A percentile compares a stretch with the other conserved stretches of the same genome.
Conservation (phyloP, 2,329 filamentous ascomycete genomes). For the Gnomoniopsis sp. region DNA sequence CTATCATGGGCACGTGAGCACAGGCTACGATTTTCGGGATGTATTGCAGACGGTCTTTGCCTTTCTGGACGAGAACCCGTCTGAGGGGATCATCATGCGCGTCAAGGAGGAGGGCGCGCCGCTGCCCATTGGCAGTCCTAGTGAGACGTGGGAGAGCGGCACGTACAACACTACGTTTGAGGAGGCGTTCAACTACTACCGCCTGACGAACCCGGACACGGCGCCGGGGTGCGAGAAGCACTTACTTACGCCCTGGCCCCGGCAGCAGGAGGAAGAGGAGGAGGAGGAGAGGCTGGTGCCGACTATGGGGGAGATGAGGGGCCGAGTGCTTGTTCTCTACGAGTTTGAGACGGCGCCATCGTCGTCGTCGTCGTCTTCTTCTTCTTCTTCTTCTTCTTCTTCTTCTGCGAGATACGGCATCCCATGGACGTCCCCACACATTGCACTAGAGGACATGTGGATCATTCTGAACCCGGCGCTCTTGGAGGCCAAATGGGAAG, state of each 20-base stretch:
- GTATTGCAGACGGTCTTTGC: conserved; percentile 40
- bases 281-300: conserved; percentile 31
- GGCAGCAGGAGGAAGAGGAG: too few relatives aligned
- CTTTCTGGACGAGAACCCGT: conserved; percentile 44
- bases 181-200: conserved; percentile 41
- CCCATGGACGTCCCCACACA: conserved; percentile 40
- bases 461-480: conserved; percentile 39
- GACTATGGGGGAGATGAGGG: conserved; percentile 41
- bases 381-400: too few relatives aligned
- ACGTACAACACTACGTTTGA: conserved; percentile 39
- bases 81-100: conserved; percentile 46
- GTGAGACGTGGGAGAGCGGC: conserved; percentile 16
- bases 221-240: conserved; percentile 32
- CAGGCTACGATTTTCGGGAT: conserved; percentile 40
- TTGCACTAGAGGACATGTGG: conserved; percentile 46
- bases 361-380: too few relatives aligned
- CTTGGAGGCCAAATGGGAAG: conserved; percentile 45
- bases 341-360: conserved; percentile 38
- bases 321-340: conserved; percentile 45
- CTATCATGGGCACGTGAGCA: conserved; percentile 44
- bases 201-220: conserved; percentile 32
- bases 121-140: conserved; percentile 21
- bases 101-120: conserved; percentile 45
- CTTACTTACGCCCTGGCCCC: conserved; percentile 24
- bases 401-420: conserved; percentile 37